Conservation (phyloP, 768 basidiomycete genomes). For the Suillus hirtellus region DNA sequence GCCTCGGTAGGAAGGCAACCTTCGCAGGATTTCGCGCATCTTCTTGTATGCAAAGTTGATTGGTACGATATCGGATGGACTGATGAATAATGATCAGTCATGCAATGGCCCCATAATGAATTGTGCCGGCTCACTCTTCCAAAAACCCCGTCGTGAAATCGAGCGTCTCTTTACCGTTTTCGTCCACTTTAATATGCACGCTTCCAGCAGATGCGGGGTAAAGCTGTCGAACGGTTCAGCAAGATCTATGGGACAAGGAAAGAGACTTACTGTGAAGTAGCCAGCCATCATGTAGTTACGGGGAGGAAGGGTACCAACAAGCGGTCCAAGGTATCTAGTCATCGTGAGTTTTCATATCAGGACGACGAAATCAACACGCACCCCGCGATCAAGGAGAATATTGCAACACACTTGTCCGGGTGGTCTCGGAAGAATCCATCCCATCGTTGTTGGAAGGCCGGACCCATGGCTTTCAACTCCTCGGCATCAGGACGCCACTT, state of each 20-base stretch:
- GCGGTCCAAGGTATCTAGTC: constrained; percentile 28
- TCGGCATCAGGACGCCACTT: constrained; percentile 52
- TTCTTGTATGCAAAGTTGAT: constrained; percentile 24
- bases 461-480: constrained; percentile 51
- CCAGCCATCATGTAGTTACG: constrained; percentile 30
- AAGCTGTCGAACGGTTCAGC: neutral
- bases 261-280: constrained; percentile 33
- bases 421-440: constrained; percentile 45
- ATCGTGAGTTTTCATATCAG: neutral
- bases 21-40: constrained; percentile 22
- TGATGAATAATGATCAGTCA: constrained; percentile 5
- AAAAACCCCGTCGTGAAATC: constrained; percentile 20
- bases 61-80: constrained; percentile 18
- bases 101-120: neutral
- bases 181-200: constrained; percentile 19
- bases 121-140: constrained; percentile 1
- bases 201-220: constrained; percentile 20
- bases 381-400: constrained; percentile 46
- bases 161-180: constrained; percentile 13
- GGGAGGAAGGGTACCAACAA: constrained; percentile 10
- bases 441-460: constrained; percentile 52
- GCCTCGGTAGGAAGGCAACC: constrained; percentile 37
- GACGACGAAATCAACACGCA: constrained; percentile 17
- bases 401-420: constrained; percentile 57
- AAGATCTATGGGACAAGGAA: too few species aligned